These are phyloP conservation scores for Escallonia rubra DNA, from an alignment of 129 eudicot genomes.

Conservation along the genomic window DNA sequence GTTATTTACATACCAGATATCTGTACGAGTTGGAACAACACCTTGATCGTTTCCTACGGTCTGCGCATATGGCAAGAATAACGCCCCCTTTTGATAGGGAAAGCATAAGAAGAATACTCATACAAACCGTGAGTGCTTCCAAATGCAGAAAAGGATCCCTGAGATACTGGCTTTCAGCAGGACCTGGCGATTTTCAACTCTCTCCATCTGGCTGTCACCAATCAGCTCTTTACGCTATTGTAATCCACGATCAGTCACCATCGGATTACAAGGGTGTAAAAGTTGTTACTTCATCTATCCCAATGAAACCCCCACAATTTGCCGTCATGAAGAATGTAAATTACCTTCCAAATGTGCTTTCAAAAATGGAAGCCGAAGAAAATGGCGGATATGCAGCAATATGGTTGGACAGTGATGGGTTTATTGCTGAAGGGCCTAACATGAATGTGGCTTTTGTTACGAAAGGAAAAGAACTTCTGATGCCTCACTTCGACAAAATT, in stretches of 20 bases:
- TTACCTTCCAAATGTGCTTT: conserved; percentile 87
- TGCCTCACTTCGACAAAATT: conserved; percentile 81
- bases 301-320: conserved; percentile 78
- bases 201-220: conserved; percentile 64
- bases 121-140: conserved; percentile 80
- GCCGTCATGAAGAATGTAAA: conserved; percentile 85
- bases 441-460: conserved; percentile 96
- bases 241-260: conserved; percentile 46
- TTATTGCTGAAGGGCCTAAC: conserved; percentile 87
- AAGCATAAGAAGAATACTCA: conserved; percentile 59
- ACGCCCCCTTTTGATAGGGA: conserved; percentile 68
- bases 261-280: conserved; percentile 55
- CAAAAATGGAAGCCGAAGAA: conserved; percentile 92
- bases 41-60: conserved; percentile 71
- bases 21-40: conserved; percentile 89
- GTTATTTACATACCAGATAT: conserved; percentile 27
- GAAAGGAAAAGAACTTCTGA: conserved; percentile 53
- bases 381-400: conserved; percentile 71
- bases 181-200: conserved; percentile 90
- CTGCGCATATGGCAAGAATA: conserved; percentile 74
- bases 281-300: conserved; percentile 75
- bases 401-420: conserved; percentile 83
- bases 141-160: conserved; percentile 70
- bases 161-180: conserved; percentile 91
- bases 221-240: conserved; percentile 70